phyloP scores from a whole-genome alignment of 78 protist genomes.

The Chrysochromulina parva region DNA sequence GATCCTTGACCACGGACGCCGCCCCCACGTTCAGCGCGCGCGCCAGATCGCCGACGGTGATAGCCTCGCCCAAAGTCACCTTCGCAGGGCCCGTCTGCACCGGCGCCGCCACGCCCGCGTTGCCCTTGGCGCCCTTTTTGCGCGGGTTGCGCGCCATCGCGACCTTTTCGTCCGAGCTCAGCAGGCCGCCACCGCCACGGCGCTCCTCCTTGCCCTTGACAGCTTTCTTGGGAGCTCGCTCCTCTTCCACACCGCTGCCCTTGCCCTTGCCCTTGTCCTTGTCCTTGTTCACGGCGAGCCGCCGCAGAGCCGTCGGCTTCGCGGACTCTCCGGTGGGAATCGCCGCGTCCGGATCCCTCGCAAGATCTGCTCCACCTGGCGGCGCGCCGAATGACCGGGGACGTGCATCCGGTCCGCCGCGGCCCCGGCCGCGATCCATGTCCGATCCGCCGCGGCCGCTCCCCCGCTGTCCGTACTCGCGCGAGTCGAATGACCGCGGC shows the following conservation, averaged over 20 bases:
- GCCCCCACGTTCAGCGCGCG: too few relatives aligned
- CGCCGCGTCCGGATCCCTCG: neutral
- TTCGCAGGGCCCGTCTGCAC: neutral
- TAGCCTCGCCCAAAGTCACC: neutral
- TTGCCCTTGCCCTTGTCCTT: too few relatives aligned
- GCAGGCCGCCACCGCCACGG: too few relatives aligned
- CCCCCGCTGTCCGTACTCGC: neutral
- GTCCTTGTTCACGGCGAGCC: too few relatives aligned
- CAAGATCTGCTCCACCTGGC: neutral
- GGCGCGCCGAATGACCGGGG: neutral
- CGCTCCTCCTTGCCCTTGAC: too few relatives aligned
- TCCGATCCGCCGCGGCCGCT: neutral
- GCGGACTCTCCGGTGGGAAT: neutral
- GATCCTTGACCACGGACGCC: neutral
- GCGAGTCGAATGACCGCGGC: neutral
- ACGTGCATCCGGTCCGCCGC: neutral
- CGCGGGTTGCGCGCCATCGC: too few relatives aligned
- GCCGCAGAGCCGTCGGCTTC: too few relatives aligned
- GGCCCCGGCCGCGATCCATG: neutral
- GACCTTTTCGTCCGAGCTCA: too few relatives aligned
- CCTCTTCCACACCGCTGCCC: too few relatives aligned
- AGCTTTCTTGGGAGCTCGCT: too few relatives aligned
- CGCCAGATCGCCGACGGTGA: constrained; percentile 14
- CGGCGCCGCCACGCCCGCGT: neutral
- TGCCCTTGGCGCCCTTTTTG: too few relatives aligned